Conservation (phyloP, 108 stramenopile species). For the Bacterosira constricta region DNA sequence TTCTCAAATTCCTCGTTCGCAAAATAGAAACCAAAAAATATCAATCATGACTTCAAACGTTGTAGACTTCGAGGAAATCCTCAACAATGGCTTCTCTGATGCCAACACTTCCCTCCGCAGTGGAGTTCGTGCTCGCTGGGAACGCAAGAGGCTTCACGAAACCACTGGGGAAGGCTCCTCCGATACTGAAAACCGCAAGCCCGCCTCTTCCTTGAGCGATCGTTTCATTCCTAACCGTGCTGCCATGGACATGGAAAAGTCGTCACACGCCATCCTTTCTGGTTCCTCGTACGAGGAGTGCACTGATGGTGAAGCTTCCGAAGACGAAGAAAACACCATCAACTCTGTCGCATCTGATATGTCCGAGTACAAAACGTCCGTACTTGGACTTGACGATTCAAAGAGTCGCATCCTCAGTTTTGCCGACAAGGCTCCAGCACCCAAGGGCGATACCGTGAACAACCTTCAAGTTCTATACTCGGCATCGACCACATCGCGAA, state of each 20-base stretch:
- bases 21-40: constrained; percentile 17
- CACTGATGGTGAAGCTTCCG: constrained; percentile 85
- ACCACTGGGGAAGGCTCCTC: constrained; percentile 16
- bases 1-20: background rate
- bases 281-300: constrained; percentile 20
- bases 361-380: constrained; percentile 57
- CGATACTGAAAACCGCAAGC: constrained; percentile 33
- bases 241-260: constrained; percentile 76
- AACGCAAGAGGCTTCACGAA: constrained; percentile 63
- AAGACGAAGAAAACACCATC: constrained; percentile 60
- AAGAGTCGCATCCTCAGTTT: constrained; percentile 89
- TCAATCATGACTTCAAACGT: constrained; percentile 76
- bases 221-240: constrained; percentile 90
- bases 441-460: constrained; percentile 96
- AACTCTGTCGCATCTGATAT: constrained; percentile 58
- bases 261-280: constrained; percentile 65
- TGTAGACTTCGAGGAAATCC: constrained; percentile 84
- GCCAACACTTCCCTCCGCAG: constrained; percentile 76
- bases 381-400: constrained; percentile 73
- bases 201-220: constrained; percentile 53
- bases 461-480: constrained; percentile 95
- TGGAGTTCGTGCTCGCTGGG: constrained; percentile 83
- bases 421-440: constrained; percentile 94
- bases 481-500: constrained; percentile 65
- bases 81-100: constrained; percentile 86